These are phyloP conservation scores for Madurella fahalii DNA, from an alignment of 2,329 filamentous ascomycete genomes.

Conservation along the genomic window DNA sequence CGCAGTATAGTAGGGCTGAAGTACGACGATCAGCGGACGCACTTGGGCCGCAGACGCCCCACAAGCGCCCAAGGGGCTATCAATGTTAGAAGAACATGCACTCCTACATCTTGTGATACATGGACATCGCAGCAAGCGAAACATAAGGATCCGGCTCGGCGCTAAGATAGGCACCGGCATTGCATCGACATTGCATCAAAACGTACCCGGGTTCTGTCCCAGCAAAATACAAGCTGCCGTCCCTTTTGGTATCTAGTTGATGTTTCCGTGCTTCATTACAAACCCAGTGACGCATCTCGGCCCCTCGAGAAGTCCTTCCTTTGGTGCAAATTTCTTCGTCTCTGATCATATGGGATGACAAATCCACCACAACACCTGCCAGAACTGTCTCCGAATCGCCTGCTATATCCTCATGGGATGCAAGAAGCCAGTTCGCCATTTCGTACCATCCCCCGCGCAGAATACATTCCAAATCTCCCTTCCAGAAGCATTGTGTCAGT, in stretches of 20 bases:
- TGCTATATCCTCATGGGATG: neutral
- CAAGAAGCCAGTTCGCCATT: neutral
- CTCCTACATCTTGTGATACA: conserved; percentile 16
- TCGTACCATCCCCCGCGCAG: neutral
- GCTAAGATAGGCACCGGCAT: conserved; percentile 7
- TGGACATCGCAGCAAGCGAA: neutral
- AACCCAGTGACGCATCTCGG: conserved; percentile 4
- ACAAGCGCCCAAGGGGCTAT: conserved; percentile 17
- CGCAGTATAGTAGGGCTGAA: neutral
- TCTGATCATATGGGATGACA: conserved; percentile 10
- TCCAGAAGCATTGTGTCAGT: neutral
- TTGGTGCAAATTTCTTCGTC: conserved; percentile 3
- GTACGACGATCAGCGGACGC: neutral
- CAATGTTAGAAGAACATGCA: conserved; percentile 16
- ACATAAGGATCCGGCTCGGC: conserved; percentile 5
- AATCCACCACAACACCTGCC: neutral
- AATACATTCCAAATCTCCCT: neutral
- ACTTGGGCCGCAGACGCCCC: neutral
- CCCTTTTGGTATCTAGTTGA: conserved; percentile 25
- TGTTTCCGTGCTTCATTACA: conserved; percentile 14
- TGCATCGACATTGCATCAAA: neutral
- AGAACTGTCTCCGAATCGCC: neutral
- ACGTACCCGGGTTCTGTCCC: neutral
- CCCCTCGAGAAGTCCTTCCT: conserved; percentile 7
- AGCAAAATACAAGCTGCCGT: conserved; percentile 5